A percentile compares a stretch with the other conserved stretches of the same genome.
These are phyloP conservation scores for Hypoxylon trugodes DNA, from an alignment of 495 filamentous ascomycete genomes.

Conservation along the genomic window DNA sequence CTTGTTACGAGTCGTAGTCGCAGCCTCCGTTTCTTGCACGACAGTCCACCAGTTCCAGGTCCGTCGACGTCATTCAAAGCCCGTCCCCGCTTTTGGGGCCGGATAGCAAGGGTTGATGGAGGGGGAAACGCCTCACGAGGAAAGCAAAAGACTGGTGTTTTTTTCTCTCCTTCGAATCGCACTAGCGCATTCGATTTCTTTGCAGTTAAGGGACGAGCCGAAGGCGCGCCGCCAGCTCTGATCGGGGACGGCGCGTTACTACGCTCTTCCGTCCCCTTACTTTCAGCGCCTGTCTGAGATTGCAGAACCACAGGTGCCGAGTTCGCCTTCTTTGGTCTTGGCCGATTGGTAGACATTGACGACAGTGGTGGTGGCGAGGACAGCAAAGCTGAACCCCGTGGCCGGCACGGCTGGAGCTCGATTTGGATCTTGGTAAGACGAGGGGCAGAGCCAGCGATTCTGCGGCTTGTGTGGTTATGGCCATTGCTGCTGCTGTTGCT, in stretches of 20 bases:
- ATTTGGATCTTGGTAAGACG: constrained; percentile 29
- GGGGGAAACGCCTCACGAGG: constrained; percentile 8
- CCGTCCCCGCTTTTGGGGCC: constrained; percentile 62
- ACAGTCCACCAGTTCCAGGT: constrained; percentile 54
- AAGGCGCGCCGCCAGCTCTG: not conserved
- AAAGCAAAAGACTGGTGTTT: constrained; percentile 27
- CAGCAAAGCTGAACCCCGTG: not conserved
- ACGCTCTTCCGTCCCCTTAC: not conserved
- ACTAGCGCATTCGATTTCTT: not conserved
- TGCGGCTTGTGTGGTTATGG: not conserved
- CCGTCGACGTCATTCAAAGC: constrained; percentile 70
- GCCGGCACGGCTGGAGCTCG: constrained; percentile 23
- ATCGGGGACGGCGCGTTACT: not conserved
- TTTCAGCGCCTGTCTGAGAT: not conserved
- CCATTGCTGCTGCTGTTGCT: not conserved
- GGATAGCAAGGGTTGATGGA: constrained; percentile 15
- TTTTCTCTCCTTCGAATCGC: not conserved
- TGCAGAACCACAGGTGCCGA: constrained; percentile 25
- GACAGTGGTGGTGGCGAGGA: not conserved
- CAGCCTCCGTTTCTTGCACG: constrained; percentile 73
- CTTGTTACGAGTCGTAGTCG: constrained; percentile 71
- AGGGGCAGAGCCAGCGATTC: not conserved
- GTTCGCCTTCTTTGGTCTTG: constrained; percentile 22
- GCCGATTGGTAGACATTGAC: constrained; percentile 2
- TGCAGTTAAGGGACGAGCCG: not conserved